These are phyloP conservation scores for Tetragonia tetragonoides DNA, from an alignment of 148 eudicot species.

Conservation along the genomic window DNA sequence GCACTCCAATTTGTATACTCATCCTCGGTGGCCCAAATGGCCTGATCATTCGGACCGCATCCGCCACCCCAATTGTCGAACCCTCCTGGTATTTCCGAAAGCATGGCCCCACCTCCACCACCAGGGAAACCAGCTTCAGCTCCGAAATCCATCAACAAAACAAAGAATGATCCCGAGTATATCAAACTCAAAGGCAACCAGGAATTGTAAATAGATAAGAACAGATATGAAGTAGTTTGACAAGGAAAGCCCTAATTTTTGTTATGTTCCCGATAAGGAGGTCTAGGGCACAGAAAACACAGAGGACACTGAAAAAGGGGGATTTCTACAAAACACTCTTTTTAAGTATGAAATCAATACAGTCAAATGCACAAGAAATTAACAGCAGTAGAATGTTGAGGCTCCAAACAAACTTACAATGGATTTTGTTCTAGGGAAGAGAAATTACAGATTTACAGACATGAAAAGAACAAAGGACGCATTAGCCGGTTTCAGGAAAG, in stretches of 20 bases:
- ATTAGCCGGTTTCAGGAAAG: neutral
- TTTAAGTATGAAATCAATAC: neutral
- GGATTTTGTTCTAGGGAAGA: too few species aligned
- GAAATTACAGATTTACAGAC: neutral
- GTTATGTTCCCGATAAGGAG: neutral
- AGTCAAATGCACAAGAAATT: neutral
- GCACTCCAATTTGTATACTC: slow-evolving; percentile 39
- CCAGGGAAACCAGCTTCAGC: slow-evolving; percentile 25
- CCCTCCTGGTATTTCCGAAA: slow-evolving; percentile 7
- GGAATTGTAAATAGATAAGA: too few species aligned
- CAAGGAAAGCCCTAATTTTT: neutral
- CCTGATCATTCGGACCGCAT: slow-evolving; percentile 31
- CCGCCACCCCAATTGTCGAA: slow-evolving; percentile 35
- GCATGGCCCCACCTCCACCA: slow-evolving; percentile 7
- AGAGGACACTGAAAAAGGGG: neutral
- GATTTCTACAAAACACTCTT: neutral
- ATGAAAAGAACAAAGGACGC: neutral
- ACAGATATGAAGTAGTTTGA: neutral
- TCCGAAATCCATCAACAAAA: slow-evolving; percentile 31
- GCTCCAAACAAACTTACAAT: too few species aligned
- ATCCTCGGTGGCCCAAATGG: slow-evolving; percentile 52
- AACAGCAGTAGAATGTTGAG: neutral
- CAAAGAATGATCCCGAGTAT: neutral
- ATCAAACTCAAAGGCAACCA: neutral
- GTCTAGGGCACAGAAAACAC: slow-evolving; percentile 1